These are phyloP conservation scores for Sporisorium sorghi DNA, from an alignment of 1,284 basidiomycete genomes.

Conservation along the genomic window DNA sequence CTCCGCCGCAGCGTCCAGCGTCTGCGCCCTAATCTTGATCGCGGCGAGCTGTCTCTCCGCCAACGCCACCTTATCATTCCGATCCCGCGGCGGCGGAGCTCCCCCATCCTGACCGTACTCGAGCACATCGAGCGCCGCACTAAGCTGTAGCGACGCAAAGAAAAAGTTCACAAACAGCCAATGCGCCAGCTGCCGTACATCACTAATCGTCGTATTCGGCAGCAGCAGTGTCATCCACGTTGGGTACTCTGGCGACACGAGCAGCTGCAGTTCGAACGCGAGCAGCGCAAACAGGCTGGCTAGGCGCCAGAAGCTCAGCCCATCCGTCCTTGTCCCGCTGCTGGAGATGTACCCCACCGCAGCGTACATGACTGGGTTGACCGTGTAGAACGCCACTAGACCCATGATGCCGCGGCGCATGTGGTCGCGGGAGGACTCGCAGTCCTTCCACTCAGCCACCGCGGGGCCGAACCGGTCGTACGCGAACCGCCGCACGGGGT, in stretches of 20 bases:
- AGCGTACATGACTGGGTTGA: slow-evolving; percentile 75
- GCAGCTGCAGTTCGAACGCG: slow-evolving; percentile 62
- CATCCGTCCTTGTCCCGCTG: slow-evolving; percentile 72
- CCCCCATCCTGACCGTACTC: slow-evolving; percentile 28
- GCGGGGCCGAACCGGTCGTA: slow-evolving; percentile 87
- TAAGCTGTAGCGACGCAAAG: slow-evolving; percentile 77
- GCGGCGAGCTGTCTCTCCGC: slow-evolving; percentile 16
- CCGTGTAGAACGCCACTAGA: slow-evolving; percentile 79
- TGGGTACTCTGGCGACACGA: slow-evolving; percentile 50
- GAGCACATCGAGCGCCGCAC: slow-evolving; percentile 72
- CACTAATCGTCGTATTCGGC: slow-evolving; percentile 77
- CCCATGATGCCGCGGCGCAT: slow-evolving; percentile 77
- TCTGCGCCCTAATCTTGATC: slow-evolving; percentile 9
- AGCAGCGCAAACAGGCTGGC: slow-evolving; percentile 44
- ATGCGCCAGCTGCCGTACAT: slow-evolving; percentile 81
- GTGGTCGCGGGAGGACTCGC: slow-evolving; percentile 78
- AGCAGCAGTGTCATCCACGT: slow-evolving; percentile 73
- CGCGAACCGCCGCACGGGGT: slow-evolving; percentile 83
- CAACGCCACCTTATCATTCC: not conserved
- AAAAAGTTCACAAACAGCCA: slow-evolving; percentile 79
- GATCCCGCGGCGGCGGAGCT: slow-evolving; percentile 8
- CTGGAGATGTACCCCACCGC: slow-evolving; percentile 74
- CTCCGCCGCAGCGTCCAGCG: slow-evolving; percentile 2
- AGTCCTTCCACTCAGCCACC: slow-evolving; percentile 77
- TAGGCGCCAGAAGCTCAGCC: slow-evolving; percentile 71